phyloP scores from a whole-genome alignment of 2,329 filamentous ascomycete genomes.

The Botrytis aclada region DNA sequence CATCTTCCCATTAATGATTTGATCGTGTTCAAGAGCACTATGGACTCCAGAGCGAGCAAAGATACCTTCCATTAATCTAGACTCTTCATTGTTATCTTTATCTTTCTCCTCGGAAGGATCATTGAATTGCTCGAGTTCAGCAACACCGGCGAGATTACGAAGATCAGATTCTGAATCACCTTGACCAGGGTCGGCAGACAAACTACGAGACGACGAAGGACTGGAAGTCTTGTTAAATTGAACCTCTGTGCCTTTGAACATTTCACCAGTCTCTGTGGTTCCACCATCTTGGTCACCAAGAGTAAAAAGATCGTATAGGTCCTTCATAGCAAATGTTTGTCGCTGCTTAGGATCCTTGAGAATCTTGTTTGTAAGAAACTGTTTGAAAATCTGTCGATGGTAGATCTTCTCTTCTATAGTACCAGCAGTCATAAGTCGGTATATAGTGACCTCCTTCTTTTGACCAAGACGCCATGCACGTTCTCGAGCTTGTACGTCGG shows the following conservation, averaged over 20 bases:
- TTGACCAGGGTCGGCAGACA: slow-evolving; percentile 18
- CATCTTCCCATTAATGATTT: slow-evolving; percentile 76
- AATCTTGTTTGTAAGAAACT: slow-evolving; percentile 95
- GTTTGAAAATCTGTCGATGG: slow-evolving; percentile 97
- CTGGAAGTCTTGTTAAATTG: slow-evolving; percentile 50
- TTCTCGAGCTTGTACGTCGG: slow-evolving; percentile 91
- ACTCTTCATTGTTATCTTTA: slow-evolving; percentile 52
- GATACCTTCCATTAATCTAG: slow-evolving; percentile 81
- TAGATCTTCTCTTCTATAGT: slow-evolving; percentile 99
- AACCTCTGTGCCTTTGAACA: slow-evolving; percentile 87
- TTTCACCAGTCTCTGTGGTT: slow-evolving; percentile 75
- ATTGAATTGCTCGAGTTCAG: slow-evolving; percentile 62
- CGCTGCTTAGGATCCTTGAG: slow-evolving; percentile 90
- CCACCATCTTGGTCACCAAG: slow-evolving; percentile 65
- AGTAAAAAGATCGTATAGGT: slow-evolving; percentile 89
- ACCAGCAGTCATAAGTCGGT: slow-evolving; percentile 94
- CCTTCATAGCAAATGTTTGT: slow-evolving; percentile 83
- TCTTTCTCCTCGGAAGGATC: slow-evolving; percentile 44
- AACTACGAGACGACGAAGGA: slow-evolving; percentile 24
- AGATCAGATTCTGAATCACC: slow-evolving; percentile 45
- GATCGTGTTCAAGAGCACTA: slow-evolving; percentile 89
- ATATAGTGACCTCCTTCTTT: slow-evolving; percentile 92
- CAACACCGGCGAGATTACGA: slow-evolving; percentile 56
- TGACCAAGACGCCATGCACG: slow-evolving; percentile 94
- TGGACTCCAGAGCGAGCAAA: slow-evolving; percentile 84